Percentiles rank a stretch among this genome's conserved stretches.
Conservation (phyloP, 148 eudicot genomes). For the Suaeda aralocaspica region DNA sequence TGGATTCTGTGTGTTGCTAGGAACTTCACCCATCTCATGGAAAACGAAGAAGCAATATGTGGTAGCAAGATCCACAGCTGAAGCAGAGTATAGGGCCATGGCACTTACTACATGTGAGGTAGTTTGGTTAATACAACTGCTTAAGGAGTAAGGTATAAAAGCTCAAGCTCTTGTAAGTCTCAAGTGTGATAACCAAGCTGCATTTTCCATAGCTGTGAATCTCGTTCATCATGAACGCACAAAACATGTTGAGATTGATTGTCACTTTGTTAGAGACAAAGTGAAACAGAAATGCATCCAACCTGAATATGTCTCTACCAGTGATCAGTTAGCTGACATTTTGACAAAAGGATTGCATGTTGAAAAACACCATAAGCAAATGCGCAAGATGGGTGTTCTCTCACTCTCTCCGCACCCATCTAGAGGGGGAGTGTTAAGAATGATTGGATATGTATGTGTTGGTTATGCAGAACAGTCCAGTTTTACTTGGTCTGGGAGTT, state of each 20-base stretch:
- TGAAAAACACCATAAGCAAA: neutral
- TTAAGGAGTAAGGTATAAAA: neutral
- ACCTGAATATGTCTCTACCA: neutral
- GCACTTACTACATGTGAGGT: neutral
- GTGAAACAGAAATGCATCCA: neutral
- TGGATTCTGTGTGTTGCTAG: neutral
- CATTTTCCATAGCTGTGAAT: neutral
- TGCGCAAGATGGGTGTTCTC: neutral
- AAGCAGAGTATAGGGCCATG: neutral
- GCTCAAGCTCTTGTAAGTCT: neutral
- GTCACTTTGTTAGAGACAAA: neutral
- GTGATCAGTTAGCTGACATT: neutral
- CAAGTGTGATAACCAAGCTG: neutral
- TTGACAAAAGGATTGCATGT: neutral
- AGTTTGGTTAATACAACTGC: neutral
- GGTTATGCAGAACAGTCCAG: no score
- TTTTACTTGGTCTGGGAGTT: no score
- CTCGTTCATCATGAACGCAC: neutral
- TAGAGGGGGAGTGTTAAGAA: neutral
- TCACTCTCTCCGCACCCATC: neutral
- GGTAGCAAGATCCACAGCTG: neutral
- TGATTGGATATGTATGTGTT: no score
- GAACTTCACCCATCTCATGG: neutral
- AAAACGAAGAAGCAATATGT: neutral
- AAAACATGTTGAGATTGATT: neutral